Evolutionary conservation across 768 basidiomycete species (phyloP), one percentile per base, ranked within the genome.

Genomic region (Pholiota conissans): DNA sequence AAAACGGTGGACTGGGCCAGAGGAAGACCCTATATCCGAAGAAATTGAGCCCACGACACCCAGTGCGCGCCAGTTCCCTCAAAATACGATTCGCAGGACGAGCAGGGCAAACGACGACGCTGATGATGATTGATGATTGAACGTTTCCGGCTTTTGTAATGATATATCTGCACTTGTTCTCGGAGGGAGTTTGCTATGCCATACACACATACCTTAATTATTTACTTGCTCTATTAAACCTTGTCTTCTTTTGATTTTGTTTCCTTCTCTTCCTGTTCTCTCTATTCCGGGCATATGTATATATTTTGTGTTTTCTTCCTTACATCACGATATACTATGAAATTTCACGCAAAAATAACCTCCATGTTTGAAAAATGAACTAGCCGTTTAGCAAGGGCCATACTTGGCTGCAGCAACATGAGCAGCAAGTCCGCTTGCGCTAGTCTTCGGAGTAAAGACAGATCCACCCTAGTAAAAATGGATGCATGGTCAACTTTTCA

Each of bases 391-490:
- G 46, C 78, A 77, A 28, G 74, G 70, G 29, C 76, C 76, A 61
- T 77, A 78, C 57, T 78, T 78, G 11, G 78, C 78, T 18, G 73
- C 75, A 6, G 74, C 68, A 11, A 80, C 65, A 62, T 76, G 75
- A 35, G 77, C 76, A 27, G 67, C 77, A n/a, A 78, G 60, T 11
- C 77, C 78, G 56, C 74, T 76, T 1, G 76, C 73, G 32, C 75
- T 75, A 10, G 77, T 74, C 63, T 77, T 78, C 1, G 78, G 76
- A 24, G 75, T 77, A 58, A 77, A 78, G 27, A 77, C 65, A n/a
- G 76, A 77, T 14, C 76, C 76, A 16, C 75, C 76, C 73, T 76
- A 50, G 3, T 4, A 11, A 37, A 5, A n/a, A 53, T 5, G 32
- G 27, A 27, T 35, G 26, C 14, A 35, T 40, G 18, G 27, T 39